Percentiles rank a stretch among this genome's conserved stretches.
These are phyloP conservation scores for Acorus calamus DNA, from an alignment of 106 monocot species.

Conservation along the genomic window DNA sequence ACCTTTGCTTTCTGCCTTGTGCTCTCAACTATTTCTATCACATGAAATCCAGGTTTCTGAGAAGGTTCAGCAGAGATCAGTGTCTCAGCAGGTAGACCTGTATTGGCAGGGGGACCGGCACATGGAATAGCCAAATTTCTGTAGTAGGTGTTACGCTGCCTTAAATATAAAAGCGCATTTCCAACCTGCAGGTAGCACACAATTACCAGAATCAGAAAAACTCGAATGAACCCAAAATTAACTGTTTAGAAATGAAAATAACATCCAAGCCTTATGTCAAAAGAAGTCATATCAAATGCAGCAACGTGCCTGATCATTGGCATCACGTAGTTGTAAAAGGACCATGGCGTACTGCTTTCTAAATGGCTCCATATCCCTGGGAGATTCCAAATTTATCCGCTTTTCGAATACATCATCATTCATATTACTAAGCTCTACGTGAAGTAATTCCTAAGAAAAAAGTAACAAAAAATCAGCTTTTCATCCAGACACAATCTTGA, in stretches of 20 bases:
- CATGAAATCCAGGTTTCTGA: slow-evolving; percentile 3
- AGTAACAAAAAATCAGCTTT: too few species aligned
- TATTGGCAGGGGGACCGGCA: slow-evolving; percentile 32
- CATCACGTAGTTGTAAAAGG: not conserved
- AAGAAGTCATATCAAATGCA: not conserved
- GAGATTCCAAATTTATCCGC: not conserved
- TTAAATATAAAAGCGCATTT: not conserved
- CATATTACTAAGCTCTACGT: slow-evolving; percentile 4
- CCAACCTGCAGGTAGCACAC: slow-evolving; percentile 1
- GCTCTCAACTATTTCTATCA: slow-evolving; percentile 9
- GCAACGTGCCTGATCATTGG: not conserved
- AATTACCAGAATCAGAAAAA: not conserved
- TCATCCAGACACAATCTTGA: too few species aligned
- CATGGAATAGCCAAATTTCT: slow-evolving; percentile 24
- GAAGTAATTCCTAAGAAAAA: slow-evolving; percentile 2
- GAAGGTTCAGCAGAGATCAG: too few species aligned
- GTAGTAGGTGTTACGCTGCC: slow-evolving; percentile 1
- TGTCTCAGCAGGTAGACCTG: slow-evolving; percentile 20
- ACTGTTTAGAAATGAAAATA: not conserved
- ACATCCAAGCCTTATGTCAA: too few species aligned
- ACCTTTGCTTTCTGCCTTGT: slow-evolving; percentile 12
- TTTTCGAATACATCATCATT: slow-evolving; percentile 2
- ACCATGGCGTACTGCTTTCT: not conserved
- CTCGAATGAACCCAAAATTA: not conserved
- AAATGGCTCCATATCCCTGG: not conserved